These are phyloP conservation scores for Malus asiatica DNA, from an alignment of 306 rosid genomes.

Conservation along the genomic window DNA sequence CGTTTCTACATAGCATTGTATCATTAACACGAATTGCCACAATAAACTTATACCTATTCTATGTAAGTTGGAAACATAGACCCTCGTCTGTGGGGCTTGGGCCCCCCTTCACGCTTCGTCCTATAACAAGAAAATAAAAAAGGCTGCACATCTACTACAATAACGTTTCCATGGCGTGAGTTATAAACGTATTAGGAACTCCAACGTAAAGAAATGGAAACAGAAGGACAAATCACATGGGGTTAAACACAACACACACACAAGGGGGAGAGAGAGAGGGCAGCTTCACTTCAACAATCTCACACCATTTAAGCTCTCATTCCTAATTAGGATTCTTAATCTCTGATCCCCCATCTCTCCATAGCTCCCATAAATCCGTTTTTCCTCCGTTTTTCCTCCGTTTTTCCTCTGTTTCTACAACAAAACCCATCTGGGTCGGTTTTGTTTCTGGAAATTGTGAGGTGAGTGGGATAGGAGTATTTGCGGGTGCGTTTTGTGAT, in stretches of 20 bases:
- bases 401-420: neutral
- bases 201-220: neutral
- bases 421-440: neutral
- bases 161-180: slow-evolving; percentile 31
- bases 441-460: neutral
- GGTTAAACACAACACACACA: neutral
- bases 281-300: neutral
- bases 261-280: neutral
- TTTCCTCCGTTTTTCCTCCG: neutral
- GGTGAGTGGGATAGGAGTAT: neutral
- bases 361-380: neutral
- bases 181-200: slow-evolving; percentile 1
- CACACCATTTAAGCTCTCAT: slow-evolving; percentile 1
- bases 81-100: neutral
- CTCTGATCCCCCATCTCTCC: neutral
- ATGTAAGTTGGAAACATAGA: no score
- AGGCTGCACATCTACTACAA: no score
- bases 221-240: slow-evolving; percentile 18
- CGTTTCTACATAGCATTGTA: no score
- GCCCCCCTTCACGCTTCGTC: neutral
- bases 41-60: no score
- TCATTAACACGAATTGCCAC: no score
- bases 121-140: neutral
- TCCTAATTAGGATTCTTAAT: slow-evolving; percentile 1
- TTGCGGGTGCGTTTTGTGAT: slow-evolving; percentile 7